Evolutionary conservation across 768 basidiomycete species (phyloP).

Genomic region (Floccularia luteovirens): DNA sequence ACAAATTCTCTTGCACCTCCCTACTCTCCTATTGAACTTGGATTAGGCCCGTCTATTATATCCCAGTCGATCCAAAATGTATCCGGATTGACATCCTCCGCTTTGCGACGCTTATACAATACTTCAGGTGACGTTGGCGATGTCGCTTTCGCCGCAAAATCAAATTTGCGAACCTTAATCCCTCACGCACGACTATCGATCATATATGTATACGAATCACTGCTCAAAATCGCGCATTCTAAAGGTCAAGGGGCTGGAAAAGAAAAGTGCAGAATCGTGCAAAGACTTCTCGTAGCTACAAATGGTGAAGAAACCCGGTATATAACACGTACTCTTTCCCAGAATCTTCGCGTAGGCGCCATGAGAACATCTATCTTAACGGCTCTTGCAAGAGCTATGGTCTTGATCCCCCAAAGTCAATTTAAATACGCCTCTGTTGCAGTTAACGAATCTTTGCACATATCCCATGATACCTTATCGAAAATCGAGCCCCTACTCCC

Average conservation of each 20-base stretch:
- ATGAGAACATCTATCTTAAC: conserved; percentile 77
- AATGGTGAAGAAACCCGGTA: conserved; percentile 86
- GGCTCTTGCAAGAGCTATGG: conserved; percentile 73
- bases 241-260: conserved; percentile 74
- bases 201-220: conserved; percentile 54
- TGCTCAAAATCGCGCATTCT: conserved; percentile 58
- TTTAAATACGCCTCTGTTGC: no score
- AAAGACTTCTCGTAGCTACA: conserved; percentile 77
- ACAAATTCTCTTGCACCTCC: conserved; percentile 77
- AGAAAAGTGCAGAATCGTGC: conserved; percentile 70
- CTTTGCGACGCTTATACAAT: conserved; percentile 62
- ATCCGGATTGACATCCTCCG: conserved; percentile 52
- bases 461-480: conserved; percentile 18
- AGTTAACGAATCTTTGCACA: conserved; percentile 13
- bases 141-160: conserved; percentile 80
- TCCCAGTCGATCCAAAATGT: conserved; percentile 66
- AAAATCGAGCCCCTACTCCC: conserved; percentile 12
- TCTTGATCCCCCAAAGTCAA: conserved; percentile 40
- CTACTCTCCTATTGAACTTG: conserved; percentile 65
- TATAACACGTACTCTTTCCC: conserved; percentile 65
- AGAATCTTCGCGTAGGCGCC: conserved; percentile 82
- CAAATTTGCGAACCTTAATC: conserved; percentile 64
- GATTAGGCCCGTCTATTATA: conserved; percentile 60
- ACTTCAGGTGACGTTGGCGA: conserved; percentile 80
- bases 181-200: conserved; percentile 65